Evolutionary conservation across 305 asterid genomes (phyloP).

Genomic region (Fraxinus sp.): DNA sequence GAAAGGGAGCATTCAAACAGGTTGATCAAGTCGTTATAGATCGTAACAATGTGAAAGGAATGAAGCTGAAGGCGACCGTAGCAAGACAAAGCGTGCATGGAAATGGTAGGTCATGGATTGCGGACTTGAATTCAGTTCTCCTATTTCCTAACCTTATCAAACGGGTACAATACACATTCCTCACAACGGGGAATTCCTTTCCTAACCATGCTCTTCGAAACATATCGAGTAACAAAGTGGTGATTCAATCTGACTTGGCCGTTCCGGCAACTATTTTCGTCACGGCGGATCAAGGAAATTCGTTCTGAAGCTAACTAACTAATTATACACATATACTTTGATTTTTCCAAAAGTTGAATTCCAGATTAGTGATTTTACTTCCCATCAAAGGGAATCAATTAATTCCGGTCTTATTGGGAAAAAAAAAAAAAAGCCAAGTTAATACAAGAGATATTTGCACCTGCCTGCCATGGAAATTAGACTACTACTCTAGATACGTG

Average conservation of each 20-base stretch:
- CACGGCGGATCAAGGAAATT: conserved; percentile 62
- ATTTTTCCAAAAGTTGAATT: not conserved
- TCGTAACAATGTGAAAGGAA: conserved; percentile 58
- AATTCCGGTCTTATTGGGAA: not conserved
- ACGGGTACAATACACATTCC: conserved; percentile 63
- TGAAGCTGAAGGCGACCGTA: conserved; percentile 61
- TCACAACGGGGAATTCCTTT: conserved; percentile 37
- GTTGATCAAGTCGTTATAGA: conserved; percentile 67
- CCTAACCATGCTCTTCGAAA: conserved; percentile 63
- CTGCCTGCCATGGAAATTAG: not conserved
- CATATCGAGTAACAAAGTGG: conserved; percentile 51
- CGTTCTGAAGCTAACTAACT: conserved; percentile 18
- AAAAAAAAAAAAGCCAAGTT: not conserved
- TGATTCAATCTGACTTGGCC: conserved; percentile 52
- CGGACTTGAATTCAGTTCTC: conserved; percentile 62
- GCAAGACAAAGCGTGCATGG: conserved; percentile 53
- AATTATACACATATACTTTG: not conserved
- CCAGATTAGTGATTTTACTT: not conserved
- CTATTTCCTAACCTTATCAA: conserved; percentile 60
- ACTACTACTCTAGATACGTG: not conserved
- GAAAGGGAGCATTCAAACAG: conserved; percentile 35
- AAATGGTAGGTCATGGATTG: conserved; percentile 58
- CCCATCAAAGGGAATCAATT: not conserved
- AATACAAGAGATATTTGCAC: not conserved
- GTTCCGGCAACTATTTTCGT: conserved; percentile 56